These are phyloP conservation scores for Neofusicoccum umdonicola DNA, from an alignment of 2,329 filamentous ascomycete species.

Conservation along the genomic window DNA sequence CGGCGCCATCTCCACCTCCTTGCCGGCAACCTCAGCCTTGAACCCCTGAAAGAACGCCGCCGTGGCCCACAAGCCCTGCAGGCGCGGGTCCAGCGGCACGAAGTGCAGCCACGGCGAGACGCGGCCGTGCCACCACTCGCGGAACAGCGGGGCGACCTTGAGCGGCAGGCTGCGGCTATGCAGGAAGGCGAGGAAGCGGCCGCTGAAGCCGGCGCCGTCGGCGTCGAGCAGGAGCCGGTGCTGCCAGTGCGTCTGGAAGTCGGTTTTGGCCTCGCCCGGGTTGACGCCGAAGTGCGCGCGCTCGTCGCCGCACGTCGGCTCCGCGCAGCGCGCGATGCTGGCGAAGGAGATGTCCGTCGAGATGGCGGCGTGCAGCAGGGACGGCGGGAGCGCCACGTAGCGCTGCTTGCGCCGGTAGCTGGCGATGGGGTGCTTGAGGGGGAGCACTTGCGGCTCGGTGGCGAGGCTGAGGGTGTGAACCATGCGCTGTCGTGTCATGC, in stretches of 20 bases:
- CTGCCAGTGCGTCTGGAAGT: constrained; percentile 59
- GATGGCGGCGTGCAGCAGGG: constrained; percentile 54
- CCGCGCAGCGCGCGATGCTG: constrained; percentile 56
- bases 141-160: constrained; percentile 65
- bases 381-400: constrained; percentile 56
- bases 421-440: constrained; percentile 34
- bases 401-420: constrained; percentile 59
- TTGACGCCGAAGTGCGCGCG: constrained; percentile 41
- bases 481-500: constrained; percentile 68
- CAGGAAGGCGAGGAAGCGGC: constrained; percentile 63
- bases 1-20: background rate
- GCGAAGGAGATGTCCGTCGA: constrained; percentile 60
- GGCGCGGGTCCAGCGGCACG: constrained; percentile 68
- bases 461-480: constrained; percentile 56
- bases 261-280: constrained; percentile 36
- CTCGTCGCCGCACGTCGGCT: constrained; percentile 54
- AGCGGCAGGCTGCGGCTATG: constrained; percentile 67
- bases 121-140: constrained; percentile 75
- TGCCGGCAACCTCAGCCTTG: background rate
- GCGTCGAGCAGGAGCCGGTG: constrained; percentile 71
- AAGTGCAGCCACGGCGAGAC: constrained; percentile 77
- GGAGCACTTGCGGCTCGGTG: constrained; percentile 30
- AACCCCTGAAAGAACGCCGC: constrained; percentile 69
- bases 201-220: constrained; percentile 66
- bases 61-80: constrained; percentile 71